Percentiles rank a stretch among this genome's conserved stretches.
Conservation (phyloP, 805 yeast species). For the Citeromyces matritensis region DNA sequence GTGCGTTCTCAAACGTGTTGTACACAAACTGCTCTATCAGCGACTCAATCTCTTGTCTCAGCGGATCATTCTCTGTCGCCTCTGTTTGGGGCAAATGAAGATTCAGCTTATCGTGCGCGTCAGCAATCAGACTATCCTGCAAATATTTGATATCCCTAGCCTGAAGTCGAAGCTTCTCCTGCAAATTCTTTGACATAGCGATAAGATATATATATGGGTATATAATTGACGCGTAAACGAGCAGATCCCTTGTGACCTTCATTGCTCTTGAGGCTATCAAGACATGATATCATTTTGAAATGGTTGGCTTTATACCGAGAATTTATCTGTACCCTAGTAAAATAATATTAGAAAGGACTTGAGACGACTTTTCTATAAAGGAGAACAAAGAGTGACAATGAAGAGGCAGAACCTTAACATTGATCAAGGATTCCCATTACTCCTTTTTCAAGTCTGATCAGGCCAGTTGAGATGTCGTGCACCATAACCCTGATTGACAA, state of each 20-base stretch:
- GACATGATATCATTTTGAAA: neutral
- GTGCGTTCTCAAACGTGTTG: conserved; percentile 41
- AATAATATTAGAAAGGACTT: too few relatives aligned
- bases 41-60: conserved; percentile 25
- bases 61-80: conserved; percentile 17
- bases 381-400: too few relatives aligned
- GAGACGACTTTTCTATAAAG: too few relatives aligned
- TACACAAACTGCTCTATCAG: conserved; percentile 29
- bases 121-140: conserved; percentile 23
- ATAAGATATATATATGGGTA: neutral
- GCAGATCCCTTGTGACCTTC: neutral
- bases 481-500: too few relatives aligned
- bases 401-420: too few relatives aligned
- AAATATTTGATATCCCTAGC: conserved; percentile 36
- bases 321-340: too few relatives aligned
- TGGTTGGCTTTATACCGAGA: too few relatives aligned
- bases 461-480: too few relatives aligned
- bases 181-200: conserved; percentile 9
- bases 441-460: too few relatives aligned
- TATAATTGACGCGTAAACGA: conserved; percentile 1
- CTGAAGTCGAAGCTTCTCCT: conserved; percentile 30
- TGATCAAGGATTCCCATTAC: too few relatives aligned
- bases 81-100: conserved; percentile 25
- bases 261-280: neutral
- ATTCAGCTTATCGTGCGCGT: conserved; percentile 27